Base-by-base conservation (phyloP, 805 yeast species). In the Wickerhamomyces subpelliculosus region DNA sequence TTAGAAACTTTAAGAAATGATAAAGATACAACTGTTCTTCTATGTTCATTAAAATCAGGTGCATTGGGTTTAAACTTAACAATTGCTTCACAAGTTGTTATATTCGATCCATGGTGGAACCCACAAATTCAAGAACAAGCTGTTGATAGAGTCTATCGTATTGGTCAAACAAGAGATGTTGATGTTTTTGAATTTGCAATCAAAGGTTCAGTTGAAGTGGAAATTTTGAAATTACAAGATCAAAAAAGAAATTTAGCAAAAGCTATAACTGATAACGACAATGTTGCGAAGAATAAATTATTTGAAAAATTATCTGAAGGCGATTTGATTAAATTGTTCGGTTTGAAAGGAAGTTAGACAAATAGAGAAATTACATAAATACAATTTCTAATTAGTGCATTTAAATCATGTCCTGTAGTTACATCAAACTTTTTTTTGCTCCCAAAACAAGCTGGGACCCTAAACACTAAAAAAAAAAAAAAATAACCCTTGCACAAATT, bases 51-150 rank as follows among this genome's bases (percentile, higher is more conserved):
- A 44, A 88, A 85, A 58, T 89, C 96, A 0, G 97, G 97, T 17
- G 96, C 96, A 2, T 95, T 87, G 5, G 97, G 97, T 0, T 66
- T 88, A 44, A 88, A 88, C 52, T 65, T 88, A 41, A 88, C 95
- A 0, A 74, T 78, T 36, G 95, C 96, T 0, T 80, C 84, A 0
- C 72, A 78, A 29, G 96, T 90, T 2, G 84, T 78, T 45, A 67
- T 88, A 67, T 80, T 85, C 84, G 96, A 89, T 50, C 96, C 96
- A 0, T 88, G 95, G 90, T 88, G 97, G 97, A 84, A 89, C 30
- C 93, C 85, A 28, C 87, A 94, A 32, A 75, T 81, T 39, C 95
- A 87, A 52, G 84, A 84, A 34, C 96, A 87, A 55, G 96, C 96
- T 0, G 81, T 87, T 38, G 95, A 87, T 60, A 62, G 97, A 49